phyloP scores from a whole-genome alignment of 1,284 basidiomycete genomes.

The Athelia sp. region DNA sequence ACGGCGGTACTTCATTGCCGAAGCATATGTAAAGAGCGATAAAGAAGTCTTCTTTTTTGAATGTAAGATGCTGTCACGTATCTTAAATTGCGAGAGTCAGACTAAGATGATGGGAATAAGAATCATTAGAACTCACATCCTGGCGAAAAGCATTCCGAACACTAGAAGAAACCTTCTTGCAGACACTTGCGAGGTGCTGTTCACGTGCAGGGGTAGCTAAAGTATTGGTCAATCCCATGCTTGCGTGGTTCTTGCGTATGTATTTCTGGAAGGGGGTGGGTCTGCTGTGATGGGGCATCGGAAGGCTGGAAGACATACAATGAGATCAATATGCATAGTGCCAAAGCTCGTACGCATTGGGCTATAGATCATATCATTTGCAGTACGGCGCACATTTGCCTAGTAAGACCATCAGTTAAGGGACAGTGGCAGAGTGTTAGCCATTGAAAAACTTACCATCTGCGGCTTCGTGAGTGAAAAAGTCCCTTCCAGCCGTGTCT shows the following conservation, averaged over 20 bases:
- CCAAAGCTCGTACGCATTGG: neutral
- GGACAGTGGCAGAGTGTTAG: neutral
- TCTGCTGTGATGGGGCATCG: neutral
- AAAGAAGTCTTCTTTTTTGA: neutral
- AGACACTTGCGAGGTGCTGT: neutral
- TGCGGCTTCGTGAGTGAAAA: neutral
- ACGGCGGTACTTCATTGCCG: neutral
- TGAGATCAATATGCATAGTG: neutral
- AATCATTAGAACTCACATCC: neutral
- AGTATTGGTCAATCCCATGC: neutral
- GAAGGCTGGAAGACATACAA: neutral
- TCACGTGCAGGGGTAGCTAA: neutral
- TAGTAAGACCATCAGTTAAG: neutral
- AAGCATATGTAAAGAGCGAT: neutral
- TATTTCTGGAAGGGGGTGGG: neutral
- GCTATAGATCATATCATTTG: neutral
- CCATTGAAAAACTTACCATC: neutral
- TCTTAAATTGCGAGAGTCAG: neutral
- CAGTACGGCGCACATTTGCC: neutral
- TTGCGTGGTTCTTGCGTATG: neutral
- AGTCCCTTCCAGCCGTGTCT: neutral
- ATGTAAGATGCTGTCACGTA: neutral
- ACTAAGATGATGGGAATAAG: neutral
- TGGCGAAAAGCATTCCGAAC: neutral
- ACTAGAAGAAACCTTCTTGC: neutral